Base-by-base conservation (phyloP, 2,329 filamentous ascomycete genomes). In the Fusarium ambrosium region DNA sequence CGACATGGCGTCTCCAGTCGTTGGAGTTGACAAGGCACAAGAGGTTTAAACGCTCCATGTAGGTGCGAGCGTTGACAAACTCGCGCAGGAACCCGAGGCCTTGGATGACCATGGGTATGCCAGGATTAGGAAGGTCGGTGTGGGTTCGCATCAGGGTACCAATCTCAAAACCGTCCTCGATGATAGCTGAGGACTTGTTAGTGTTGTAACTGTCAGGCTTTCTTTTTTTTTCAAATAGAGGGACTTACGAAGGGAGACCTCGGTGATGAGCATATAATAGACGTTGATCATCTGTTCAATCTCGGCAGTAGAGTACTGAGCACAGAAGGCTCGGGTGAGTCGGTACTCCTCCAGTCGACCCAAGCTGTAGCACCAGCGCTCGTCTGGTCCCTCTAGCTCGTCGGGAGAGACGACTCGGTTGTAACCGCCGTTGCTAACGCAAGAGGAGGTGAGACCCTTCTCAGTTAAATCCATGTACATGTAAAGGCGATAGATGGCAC, bases 121-220 rank as follows among this genome's bases (percentile, higher is more conserved):
- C 20, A 0, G 32, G 32, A 14, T 34, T 34, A 34, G 32, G 32
- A 14, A 34, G 32, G 32, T 14, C 11, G 32, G 11, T 34, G 32
- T 34, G 13, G 11, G 18, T 27, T 5, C 55, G 62, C 4, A 73
- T 3, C 8, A 60, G 7, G 4, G 20, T 16, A 4, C 71, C 71
- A 7, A 71, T 9, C 16, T 43, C 37, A 22, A 73, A 53, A 18
- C 71, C 71, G 1, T 62, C 32, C n/a, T 74, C 36, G 9, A 73
- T 48, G 20, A 65, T 64, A 11, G 18, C 71, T 74, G n/a, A 34
- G 2, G 34, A 22, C 11, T 9, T 36, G 29, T 20, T 1, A 32
- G 32, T 14, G 10, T 60, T 22, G 8, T 13, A 7, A 22, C 29
- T 32, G 29, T 11, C 29, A 32, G 29, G 29, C 29, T 10, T 10